Percentiles rank a stretch among this genome's conserved stretches.
Evolutionary conservation across 352 stramenopile genomes (phyloP).

Genomic region (Phytophthora podocarpi): DNA sequence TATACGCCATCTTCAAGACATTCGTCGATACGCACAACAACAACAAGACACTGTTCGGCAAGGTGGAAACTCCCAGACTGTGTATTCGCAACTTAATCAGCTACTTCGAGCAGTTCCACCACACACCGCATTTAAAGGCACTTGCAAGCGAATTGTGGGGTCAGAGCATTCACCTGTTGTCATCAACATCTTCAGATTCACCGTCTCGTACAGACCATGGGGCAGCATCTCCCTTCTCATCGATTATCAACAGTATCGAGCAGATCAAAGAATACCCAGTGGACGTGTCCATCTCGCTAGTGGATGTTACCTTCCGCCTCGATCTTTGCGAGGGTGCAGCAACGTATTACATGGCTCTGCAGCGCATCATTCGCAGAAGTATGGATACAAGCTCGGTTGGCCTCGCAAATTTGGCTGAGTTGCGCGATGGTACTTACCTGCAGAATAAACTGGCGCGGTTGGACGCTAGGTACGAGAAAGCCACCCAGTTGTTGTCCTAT

Average conservation of each 20-base stretch:
- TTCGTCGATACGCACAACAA: slow-evolving; percentile 53
- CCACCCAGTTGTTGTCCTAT: slow-evolving; percentile 56
- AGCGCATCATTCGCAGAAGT: slow-evolving; percentile 69
- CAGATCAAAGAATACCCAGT: slow-evolving; percentile 75
- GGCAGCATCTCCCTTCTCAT: slow-evolving; percentile 25
- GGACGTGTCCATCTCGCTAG: slow-evolving; percentile 68
- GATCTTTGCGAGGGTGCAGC: slow-evolving; percentile 61
- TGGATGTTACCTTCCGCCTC: slow-evolving; percentile 67
- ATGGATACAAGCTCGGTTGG: slow-evolving; percentile 70
- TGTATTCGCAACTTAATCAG: slow-evolving; percentile 69
- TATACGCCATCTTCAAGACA: slow-evolving; percentile 58
- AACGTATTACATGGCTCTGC: slow-evolving; percentile 62
- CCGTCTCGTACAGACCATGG: slow-evolving; percentile 17
- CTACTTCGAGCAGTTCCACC: slow-evolving; percentile 70
- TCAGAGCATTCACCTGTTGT: slow-evolving; percentile 53
- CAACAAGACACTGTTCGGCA: slow-evolving; percentile 59
- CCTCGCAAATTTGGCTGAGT: slow-evolving; percentile 54
- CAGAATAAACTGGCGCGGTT: slow-evolving; percentile 56
- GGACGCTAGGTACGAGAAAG: slow-evolving; percentile 61
- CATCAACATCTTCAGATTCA: slow-evolving; percentile 24
- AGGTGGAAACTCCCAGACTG: slow-evolving; percentile 43
- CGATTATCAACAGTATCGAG: slow-evolving; percentile 52
- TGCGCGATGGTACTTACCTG: slow-evolving; percentile 63
- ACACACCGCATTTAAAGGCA: slow-evolving; percentile 46
- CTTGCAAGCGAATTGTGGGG: slow-evolving; percentile 62